Evolutionary conservation across 257 asterid species (phyloP), one percentile per base, ranked within the genome.

Genomic region (Solanum pinnatisectum): DNA sequence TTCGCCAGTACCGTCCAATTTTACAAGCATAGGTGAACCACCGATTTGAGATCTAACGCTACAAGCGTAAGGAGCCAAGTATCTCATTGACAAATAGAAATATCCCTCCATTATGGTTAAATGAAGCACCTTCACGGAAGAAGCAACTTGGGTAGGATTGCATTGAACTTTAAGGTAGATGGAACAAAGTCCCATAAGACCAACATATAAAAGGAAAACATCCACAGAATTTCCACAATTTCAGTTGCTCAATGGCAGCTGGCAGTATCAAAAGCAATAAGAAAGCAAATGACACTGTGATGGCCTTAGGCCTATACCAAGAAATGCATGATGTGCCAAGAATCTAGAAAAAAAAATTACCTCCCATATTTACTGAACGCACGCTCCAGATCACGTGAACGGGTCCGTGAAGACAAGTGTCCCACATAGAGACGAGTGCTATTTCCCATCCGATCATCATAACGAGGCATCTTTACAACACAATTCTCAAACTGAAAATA

Each of bases 371-470:
- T 92, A 86, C 98, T 89, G 90, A 97, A 97, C 20, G 94, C 79
- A 78, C 92, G 95, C 92, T 96, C 99, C 95, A 97, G 87, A 91
- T 97, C 99, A 87, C 98, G 94, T 5, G 98, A 89, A 78, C 99
- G 96, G 67, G 99, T 97, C 88, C 99, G 91, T 10, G 99, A 97
- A 52, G 99, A 96, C 92, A 97, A 89, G 91, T 95, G 99, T 16
- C 99, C 99, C 81, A 97, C 99, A 88, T 97, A 97, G 85, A 97
- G 99, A 86, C 99, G 99, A 82, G 99, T 94, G 39, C 92, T 90
- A 46, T 90, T 89, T 67, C 98, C 95, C 87, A 93, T 88, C 18
- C 98, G 94, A 91, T 97, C 99, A 73, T 95, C 98, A 22, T 95
- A 92, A 15, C 99, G 98, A 87, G 99, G 98, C 99, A 97, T 97